Evolutionary conservation across 2,329 filamentous ascomycete genomes (phyloP), one percentile per base, ranked within the genome.

Genomic region (Lasiodiplodia theobromae): DNA sequence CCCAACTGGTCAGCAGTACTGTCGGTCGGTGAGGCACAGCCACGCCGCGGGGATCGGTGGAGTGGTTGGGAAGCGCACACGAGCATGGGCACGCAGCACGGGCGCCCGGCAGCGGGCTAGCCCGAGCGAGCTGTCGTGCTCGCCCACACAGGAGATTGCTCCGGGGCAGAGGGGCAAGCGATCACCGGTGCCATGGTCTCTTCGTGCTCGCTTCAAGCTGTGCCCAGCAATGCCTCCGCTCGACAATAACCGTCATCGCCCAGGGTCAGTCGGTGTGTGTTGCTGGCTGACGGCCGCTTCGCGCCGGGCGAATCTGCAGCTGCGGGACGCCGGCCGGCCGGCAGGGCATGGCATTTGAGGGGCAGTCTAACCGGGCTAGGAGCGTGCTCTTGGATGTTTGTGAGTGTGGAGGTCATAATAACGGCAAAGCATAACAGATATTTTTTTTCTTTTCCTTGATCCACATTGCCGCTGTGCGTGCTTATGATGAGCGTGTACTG

Each of bases 81-180:
- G 54, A 38, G 34, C 57, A 64, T 49, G 28, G 56, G 53, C 53
- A 56, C 53, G 52, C 21, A 28, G 44, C 44, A 47, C 54, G 56
- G 56, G 37, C 37, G 21, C 12, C 28, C 56, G 23, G 56, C 56
- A 57, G 60, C 60, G 60, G 60, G 60, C 44, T 64, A 52, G 47
- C 60, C 60, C 60, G 60, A 64, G 38, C 60, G 28, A 34, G 28
- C 44, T 64, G 60, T 64, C 60, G 60, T 64, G 60, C 60, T 64
- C 60, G 60, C 60, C 60, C 60, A 64, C 60, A 51, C 60, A 64
- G 60, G 60, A 64, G 60, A 64, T 64, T 64, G 60, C 60, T 64
- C 60, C 60, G 60, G 58, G 58, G 60, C 47, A 34, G 31, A 34
- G 34, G 54, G 25, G 51, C 44, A 31, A 25, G 18, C 51, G 44